A percentile compares a stretch with the other conserved stretches of the same genome.
These are phyloP conservation scores for Trypanosoma brucei DNA, from an alignment of 208 protist genomes.

Conservation along the genomic window DNA sequence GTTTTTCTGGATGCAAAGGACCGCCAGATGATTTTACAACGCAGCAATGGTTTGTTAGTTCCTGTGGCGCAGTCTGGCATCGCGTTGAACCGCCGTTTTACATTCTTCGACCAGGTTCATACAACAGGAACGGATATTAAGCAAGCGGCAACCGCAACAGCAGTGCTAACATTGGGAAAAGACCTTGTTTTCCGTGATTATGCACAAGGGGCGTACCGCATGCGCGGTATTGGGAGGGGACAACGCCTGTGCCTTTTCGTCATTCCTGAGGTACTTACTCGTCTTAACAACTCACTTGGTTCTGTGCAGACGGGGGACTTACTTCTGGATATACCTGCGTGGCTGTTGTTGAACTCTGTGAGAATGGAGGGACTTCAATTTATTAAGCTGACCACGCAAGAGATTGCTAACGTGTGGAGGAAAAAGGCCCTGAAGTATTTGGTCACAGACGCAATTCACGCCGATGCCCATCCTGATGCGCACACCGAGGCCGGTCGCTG, in stretches of 20 bases:
- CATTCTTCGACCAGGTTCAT: constrained; percentile 94
- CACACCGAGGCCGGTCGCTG: constrained; percentile 44
- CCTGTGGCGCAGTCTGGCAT: constrained; percentile 92
- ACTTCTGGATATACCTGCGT: constrained; percentile 79
- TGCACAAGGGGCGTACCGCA: constrained; percentile 88
- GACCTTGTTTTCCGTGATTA: constrained; percentile 96
- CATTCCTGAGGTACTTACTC: constrained; percentile 88
- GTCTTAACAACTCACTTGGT: constrained; percentile 59
- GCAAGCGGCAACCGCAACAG: constrained; percentile 84
- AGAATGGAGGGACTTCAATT: constrained; percentile 78
- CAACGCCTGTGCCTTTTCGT: constrained; percentile 90
- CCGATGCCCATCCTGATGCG: constrained; percentile 35
- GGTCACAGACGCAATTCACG: constrained; percentile 48
- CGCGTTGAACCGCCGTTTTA: constrained; percentile 81
- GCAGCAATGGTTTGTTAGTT: constrained; percentile 72
- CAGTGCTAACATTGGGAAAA: constrained; percentile 93
- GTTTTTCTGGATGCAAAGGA: constrained; percentile 92
- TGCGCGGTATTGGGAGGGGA: constrained; percentile 92
- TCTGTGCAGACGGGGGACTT: constrained; percentile 42
- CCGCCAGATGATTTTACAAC: constrained; percentile 91
- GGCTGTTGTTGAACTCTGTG: constrained; percentile 90
- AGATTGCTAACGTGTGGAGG: constrained; percentile 87
- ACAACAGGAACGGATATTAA: constrained; percentile 96
- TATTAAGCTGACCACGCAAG: constrained; percentile 87
- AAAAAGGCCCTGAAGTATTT: constrained; percentile 79